These are phyloP conservation scores for Clarireedia homoeocarpa DNA, from an alignment of 2,329 filamentous ascomycete species.

Conservation along the genomic window DNA sequence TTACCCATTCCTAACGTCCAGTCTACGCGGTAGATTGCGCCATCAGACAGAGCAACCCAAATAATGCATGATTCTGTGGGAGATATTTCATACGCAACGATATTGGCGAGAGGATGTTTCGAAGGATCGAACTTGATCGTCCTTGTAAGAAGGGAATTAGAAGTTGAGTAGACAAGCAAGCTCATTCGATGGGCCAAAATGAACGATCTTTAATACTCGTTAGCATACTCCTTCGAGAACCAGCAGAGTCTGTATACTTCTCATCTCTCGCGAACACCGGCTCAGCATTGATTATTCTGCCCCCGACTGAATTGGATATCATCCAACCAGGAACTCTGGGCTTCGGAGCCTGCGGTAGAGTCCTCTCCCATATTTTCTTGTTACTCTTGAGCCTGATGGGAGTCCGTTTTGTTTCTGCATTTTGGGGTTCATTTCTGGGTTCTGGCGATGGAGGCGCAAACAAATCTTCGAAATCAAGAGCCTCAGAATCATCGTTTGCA, in stretches of 20 bases:
- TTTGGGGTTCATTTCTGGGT: neutral
- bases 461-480: slow-evolving; percentile 13
- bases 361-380: slow-evolving; percentile 9
- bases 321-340: slow-evolving; percentile 38
- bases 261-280: slow-evolving; percentile 55
- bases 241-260: slow-evolving; percentile 39
- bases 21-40: slow-evolving; percentile 48
- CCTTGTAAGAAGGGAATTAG: slow-evolving; percentile 72
- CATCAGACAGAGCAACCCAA: slow-evolving; percentile 54
- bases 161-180: slow-evolving; percentile 72
- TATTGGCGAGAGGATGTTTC: slow-evolving; percentile 19
- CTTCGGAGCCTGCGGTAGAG: slow-evolving; percentile 5
- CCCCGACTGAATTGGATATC: slow-evolving; percentile 56
- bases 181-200: slow-evolving; percentile 68
- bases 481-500: slow-evolving; percentile 1
- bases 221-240: slow-evolving; percentile 12
- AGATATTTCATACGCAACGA: slow-evolving; percentile 36
- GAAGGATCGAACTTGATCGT: slow-evolving; percentile 46
- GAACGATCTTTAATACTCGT: slow-evolving; percentile 43
- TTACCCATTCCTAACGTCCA: slow-evolving; percentile 45
- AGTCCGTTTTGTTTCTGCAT: neutral
- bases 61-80: slow-evolving; percentile 38
- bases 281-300: slow-evolving; percentile 56
- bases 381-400: neutral
- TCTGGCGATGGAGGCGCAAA: slow-evolving; percentile 8